These are phyloP conservation scores for Cinchona pubescens DNA, from an alignment of 257 asterid genomes.

Conservation along the genomic window DNA sequence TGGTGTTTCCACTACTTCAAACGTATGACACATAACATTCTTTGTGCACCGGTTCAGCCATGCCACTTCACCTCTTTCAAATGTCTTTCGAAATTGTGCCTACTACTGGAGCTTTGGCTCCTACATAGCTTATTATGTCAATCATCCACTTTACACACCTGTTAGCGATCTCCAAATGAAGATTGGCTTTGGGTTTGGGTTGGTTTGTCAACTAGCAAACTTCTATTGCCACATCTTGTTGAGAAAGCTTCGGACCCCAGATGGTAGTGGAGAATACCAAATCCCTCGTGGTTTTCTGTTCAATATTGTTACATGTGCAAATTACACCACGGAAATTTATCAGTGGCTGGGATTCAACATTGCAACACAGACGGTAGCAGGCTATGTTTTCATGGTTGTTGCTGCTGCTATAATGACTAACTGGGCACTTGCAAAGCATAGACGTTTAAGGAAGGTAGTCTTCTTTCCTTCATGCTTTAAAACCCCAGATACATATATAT, in stretches of 20 bases:
- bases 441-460: conserved; percentile 77
- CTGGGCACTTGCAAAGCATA: conserved; percentile 97
- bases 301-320: conserved; percentile 92
- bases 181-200: conserved; percentile 75
- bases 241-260: conserved; percentile 76
- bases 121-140: conserved; percentile 78
- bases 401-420: conserved; percentile 96
- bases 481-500: not conserved
- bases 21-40: conserved; percentile 87
- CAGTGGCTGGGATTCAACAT: conserved; percentile 98
- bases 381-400: conserved; percentile 83
- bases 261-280: conserved; percentile 76
- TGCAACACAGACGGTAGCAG: conserved; percentile 89
- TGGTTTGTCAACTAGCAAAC: conserved; percentile 80
- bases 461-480: conserved; percentile 16
- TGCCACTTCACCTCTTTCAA: conserved; percentile 91
- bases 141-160: conserved; percentile 90
- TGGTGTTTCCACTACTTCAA: conserved; percentile 96
- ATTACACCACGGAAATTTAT: conserved; percentile 92
- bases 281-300: conserved; percentile 88
- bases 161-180: conserved; percentile 85
- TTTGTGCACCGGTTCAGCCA: conserved; percentile 97
- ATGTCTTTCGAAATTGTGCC: conserved; percentile 90
- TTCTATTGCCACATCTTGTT: conserved; percentile 86
- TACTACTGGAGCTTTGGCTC: conserved; percentile 96